phyloP scores from a whole-genome alignment of 2,329 filamentous ascomycete genomes.

The Setomelanomma holmii region DNA sequence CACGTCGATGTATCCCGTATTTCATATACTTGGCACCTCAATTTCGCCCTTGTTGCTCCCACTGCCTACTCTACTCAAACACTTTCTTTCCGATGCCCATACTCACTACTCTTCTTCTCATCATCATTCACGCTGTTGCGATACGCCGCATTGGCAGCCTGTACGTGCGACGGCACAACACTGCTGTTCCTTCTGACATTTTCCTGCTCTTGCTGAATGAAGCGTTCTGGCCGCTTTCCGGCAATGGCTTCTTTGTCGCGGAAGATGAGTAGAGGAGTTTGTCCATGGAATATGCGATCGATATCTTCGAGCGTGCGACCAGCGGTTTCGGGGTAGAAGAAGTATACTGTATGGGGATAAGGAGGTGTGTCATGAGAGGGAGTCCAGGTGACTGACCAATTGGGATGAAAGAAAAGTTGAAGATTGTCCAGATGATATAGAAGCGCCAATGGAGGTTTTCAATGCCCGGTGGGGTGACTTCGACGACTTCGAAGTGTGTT shows the following conservation, averaged over 20 bases:
- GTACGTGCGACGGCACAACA: conserved; percentile 20
- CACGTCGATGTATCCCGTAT: too few species aligned
- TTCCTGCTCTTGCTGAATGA: conserved; percentile 53
- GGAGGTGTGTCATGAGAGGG: background rate
- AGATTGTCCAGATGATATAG: conserved; percentile 55
- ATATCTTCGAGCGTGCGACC: conserved; percentile 41
- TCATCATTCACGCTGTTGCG: conserved; percentile 1
- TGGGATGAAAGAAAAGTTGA: conserved; percentile 58
- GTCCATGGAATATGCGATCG: conserved; percentile 33
- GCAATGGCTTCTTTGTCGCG: conserved; percentile 56
- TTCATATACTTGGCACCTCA: too few species aligned
- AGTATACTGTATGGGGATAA: conserved; percentile 28
- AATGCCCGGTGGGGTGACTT: conserved; percentile 55
- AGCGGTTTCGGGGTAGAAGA: conserved; percentile 40
- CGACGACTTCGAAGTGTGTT: conserved; percentile 18
- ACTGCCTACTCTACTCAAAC: too few species aligned
- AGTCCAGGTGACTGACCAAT: conserved; percentile 19
- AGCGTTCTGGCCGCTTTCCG: conserved; percentile 54
- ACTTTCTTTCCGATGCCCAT: conserved; percentile 1
- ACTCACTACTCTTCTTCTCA: conserved; percentile 3
- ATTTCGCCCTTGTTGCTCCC: too few species aligned
- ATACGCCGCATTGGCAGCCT: conserved; percentile 17
- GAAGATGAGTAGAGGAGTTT: conserved; percentile 52
- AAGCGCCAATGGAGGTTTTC: conserved; percentile 51
- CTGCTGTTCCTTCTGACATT: conserved; percentile 32